Conservation (phyloP, 1,284 basidiomycete species). For the Malassezia yamatoensis region DNA sequence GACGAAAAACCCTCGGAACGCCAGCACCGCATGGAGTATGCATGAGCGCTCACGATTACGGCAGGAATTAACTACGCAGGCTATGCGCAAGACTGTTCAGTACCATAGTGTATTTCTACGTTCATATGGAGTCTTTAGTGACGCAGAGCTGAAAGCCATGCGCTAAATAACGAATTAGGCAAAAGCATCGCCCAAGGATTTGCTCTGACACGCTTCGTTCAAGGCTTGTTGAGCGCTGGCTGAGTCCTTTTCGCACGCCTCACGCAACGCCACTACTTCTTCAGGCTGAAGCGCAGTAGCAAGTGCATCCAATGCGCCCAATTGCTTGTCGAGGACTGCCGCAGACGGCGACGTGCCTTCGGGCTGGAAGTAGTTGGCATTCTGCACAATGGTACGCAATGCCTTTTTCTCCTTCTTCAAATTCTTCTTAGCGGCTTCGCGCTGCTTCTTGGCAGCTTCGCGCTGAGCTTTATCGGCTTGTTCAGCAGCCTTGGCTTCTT, state of each 20-base stretch:
- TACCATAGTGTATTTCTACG: background rate
- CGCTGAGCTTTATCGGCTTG: slow-evolving; percentile 55
- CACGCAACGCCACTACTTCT: slow-evolving; percentile 53
- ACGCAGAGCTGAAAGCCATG: slow-evolving; percentile 5
- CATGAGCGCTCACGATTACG: slow-evolving; percentile 4
- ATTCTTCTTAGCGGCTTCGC: slow-evolving; percentile 54
- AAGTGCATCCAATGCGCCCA: slow-evolving; percentile 54
- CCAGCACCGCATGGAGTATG: background rate
- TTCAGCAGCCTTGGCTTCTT: slow-evolving; percentile 60
- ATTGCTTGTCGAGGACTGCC: slow-evolving; percentile 53
- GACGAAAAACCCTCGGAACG: background rate
- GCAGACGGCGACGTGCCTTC: slow-evolving; percentile 51
- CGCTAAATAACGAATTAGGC: slow-evolving; percentile 16
- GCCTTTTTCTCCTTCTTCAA: slow-evolving; percentile 47
- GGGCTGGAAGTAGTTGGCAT: slow-evolving; percentile 56
- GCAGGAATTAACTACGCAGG: background rate
- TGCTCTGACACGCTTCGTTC: slow-evolving; percentile 51
- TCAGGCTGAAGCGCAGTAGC: slow-evolving; percentile 52
- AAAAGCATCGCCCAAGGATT: slow-evolving; percentile 37
- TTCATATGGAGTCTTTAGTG: slow-evolving; percentile 4
- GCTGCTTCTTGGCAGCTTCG: slow-evolving; percentile 86
- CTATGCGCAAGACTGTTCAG: background rate
- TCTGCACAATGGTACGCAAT: slow-evolving; percentile 50
- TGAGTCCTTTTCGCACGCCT: slow-evolving; percentile 49
- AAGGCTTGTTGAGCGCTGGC: slow-evolving; percentile 50